Base-by-base conservation (phyloP, 2,329 filamentous ascomycete genomes). In the Diaporthe eres region DNA sequence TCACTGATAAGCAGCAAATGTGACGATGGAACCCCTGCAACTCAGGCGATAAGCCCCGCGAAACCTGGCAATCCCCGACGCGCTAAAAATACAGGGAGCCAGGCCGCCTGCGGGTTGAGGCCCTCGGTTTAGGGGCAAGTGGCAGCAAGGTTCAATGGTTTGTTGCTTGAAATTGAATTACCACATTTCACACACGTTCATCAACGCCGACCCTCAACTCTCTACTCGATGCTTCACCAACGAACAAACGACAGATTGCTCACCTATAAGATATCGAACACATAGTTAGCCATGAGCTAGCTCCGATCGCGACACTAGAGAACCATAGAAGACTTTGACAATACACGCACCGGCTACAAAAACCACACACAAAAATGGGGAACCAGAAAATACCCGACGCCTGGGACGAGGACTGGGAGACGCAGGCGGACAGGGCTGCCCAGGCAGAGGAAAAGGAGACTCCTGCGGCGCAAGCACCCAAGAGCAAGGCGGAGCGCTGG, bases 371-470 rank as follows among this genome's bases (percentile, higher is more conserved):
- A 79, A 86, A 85, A 82, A 88, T 88, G 87, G 80, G 82, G 79
- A 87, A 86, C 85, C 87, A 80, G 65, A 84, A 84, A 31, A 84
- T 93, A 75, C 92, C 94, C 51, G 91, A 95, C 83, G 96, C 95
- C 28, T 98, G 96, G 96, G 95, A 96, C 47, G 90, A 98, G 80
- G 94, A 98, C 81, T 98, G 96, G 95, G 94, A 96, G 83, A 85
- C 87, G 8, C 90, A 94, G 82, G 95, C 94, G 75, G 95, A 98
- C 83, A 88, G 82, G 75, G 80, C 84, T 39, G 82, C 84, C 57
- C 82, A 86, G 31, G 82, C 84, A 65, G 81, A 82, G 49, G 83
- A 85, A 77, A 85, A 85, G 72, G 79, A 84, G n/a, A 79, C 80
- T 74, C 80, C 81, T 49, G 80, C 80, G 70, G 81, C 83, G 25